Percentiles rank a stretch among this genome's conserved stretches.
phyloP scores from a whole-genome alignment of 371 early-diverging fungal species.

The Saksenaea vasiformis region DNA sequence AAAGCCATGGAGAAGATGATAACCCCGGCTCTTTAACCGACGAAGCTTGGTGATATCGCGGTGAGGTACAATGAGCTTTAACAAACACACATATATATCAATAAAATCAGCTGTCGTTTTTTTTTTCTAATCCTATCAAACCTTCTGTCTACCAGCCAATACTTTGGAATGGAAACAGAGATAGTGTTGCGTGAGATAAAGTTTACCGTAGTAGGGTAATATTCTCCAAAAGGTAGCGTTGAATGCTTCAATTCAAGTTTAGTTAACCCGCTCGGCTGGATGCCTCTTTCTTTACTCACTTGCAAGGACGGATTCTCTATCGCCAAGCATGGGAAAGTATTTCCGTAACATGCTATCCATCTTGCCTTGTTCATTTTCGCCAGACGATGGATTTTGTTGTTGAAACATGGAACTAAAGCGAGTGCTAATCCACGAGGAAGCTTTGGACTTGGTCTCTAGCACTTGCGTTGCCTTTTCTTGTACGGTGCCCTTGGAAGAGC shows the following conservation, averaged over 20 bases:
- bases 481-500: neutral
- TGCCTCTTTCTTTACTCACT: constrained; percentile 22
- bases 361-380: constrained; percentile 16
- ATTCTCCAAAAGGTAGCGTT: constrained; percentile 39
- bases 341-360: constrained; percentile 43
- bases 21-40: constrained; percentile 31
- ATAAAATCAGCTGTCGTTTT: neutral
- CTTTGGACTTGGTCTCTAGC: neutral
- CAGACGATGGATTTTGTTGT: constrained; percentile 3
- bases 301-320: constrained; percentile 51
- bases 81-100: neutral
- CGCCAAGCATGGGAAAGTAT: constrained; percentile 58
- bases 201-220: constrained; percentile 60
- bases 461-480: neutral
- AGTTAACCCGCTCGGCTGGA: neutral
- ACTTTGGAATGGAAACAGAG: constrained; percentile 66
- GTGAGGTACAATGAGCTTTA: constrained; percentile 37
- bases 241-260: constrained; percentile 24
- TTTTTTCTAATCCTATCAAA: constrained; percentile 16
- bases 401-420: neutral
- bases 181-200: constrained; percentile 64
- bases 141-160: constrained; percentile 57
- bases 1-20: constrained; percentile 33
- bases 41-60: constrained; percentile 35
- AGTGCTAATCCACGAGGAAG: constrained; percentile 9